Evolutionary conservation across 2,329 filamentous ascomycete species (phyloP).

Genomic region (Penicillium oxalicum): DNA sequence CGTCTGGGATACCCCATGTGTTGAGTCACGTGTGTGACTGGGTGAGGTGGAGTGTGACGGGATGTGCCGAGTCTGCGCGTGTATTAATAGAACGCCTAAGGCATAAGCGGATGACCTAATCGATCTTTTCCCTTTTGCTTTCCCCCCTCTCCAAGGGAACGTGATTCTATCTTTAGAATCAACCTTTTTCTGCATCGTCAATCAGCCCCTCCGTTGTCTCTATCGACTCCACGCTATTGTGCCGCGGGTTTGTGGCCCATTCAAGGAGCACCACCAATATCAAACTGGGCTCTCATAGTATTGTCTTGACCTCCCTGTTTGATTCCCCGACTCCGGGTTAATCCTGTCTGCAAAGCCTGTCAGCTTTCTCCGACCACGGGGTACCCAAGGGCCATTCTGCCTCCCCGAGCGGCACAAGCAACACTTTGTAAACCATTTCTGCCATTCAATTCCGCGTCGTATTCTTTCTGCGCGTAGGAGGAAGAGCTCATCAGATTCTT

Average conservation of each 20-base stretch:
- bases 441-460: slow-evolving; percentile 1
- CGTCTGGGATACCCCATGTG: too few species aligned
- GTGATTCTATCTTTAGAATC: slow-evolving; percentile 26
- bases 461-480: not conserved
- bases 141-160: slow-evolving; percentile 6
- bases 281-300: not conserved
- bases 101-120: slow-evolving; percentile 7
- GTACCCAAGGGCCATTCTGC: not conserved
- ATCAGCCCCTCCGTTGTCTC: slow-evolving; percentile 11
- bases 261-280: slow-evolving; percentile 1
- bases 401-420: not conserved
- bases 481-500: not conserved
- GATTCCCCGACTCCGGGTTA: not conserved
- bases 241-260: slow-evolving; percentile 3
- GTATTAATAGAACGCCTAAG: slow-evolving; percentile 11
- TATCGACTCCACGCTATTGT: slow-evolving; percentile 10
- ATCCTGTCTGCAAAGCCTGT: not conserved
- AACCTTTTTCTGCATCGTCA: slow-evolving; percentile 24
- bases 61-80: slow-evolving; percentile 1
- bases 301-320: not conserved
- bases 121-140: slow-evolving; percentile 1
- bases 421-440: not conserved
- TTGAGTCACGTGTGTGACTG: not conserved
- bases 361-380: not conserved
- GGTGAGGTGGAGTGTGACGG: slow-evolving; percentile 3